Evolutionary conservation across 176 grass and related monocot species (phyloP).

Genomic region (Eragrostis curvula): DNA sequence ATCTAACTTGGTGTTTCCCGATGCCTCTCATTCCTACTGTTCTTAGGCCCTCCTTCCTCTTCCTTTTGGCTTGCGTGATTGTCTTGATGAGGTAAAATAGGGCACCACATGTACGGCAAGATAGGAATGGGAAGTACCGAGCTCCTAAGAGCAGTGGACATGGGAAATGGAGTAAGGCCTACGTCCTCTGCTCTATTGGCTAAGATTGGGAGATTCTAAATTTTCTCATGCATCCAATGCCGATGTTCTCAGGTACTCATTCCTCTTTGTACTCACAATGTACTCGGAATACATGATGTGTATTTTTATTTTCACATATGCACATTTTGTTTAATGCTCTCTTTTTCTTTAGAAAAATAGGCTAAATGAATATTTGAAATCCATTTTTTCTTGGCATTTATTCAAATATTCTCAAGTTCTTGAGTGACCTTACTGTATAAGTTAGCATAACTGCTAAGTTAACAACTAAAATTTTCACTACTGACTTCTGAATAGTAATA

Average conservation of each 20-base stretch:
- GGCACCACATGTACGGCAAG: no score
- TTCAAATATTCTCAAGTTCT: no score
- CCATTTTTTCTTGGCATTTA: not conserved
- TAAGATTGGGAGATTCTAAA: no score
- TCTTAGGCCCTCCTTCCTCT: slow-evolving; percentile 12
- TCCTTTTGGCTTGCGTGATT: not conserved
- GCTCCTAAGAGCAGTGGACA: not conserved
- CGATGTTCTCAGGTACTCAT: slow-evolving; percentile 25
- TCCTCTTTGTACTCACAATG: not conserved
- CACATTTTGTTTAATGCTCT: not conserved
- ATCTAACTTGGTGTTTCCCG: slow-evolving; percentile 8
- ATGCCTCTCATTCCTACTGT: slow-evolving; percentile 33
- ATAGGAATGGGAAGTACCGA: slow-evolving; percentile 1
- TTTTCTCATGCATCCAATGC: slow-evolving; percentile 27
- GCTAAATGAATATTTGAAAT: not conserved
- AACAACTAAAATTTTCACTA: no score
- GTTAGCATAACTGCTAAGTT: no score
- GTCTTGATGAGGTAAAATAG: no score
- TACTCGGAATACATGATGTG: not conserved
- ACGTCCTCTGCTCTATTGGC: not conserved
- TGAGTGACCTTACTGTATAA: no score
- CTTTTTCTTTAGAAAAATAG: not conserved
- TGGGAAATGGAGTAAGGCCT: slow-evolving; percentile 25
- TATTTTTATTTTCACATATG: not conserved
- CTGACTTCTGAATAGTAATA: no score